phyloP scores from a whole-genome alignment of 2,329 filamentous ascomycete species.

The Fusarium clavum region DNA sequence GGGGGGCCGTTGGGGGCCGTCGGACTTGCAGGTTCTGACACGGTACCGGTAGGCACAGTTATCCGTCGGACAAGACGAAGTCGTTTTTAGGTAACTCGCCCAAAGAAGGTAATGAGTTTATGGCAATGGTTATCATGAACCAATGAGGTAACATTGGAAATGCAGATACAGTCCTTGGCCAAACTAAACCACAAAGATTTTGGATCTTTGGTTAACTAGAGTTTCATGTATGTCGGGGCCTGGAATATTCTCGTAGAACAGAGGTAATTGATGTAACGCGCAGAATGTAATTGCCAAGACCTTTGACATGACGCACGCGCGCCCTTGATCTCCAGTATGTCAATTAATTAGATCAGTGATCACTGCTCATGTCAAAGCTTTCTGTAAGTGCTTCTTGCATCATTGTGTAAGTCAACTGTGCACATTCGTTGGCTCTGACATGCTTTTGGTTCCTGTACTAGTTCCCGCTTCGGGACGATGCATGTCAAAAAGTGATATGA shows the following conservation, averaged over 20 bases:
- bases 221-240: constrained; percentile 4
- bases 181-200: not conserved
- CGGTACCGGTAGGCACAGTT: not conserved
- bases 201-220: constrained; percentile 25
- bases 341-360: not conserved
- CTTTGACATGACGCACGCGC: constrained; percentile 11
- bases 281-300: constrained; percentile 4
- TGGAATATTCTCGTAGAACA: no score
- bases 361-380: not conserved
- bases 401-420: constrained; percentile 19
- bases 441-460: constrained; percentile 28
- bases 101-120: not conserved
- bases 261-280: not conserved
- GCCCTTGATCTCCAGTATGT: constrained; percentile 19
- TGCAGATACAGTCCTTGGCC: constrained; percentile 1
- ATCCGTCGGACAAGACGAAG: not conserved
- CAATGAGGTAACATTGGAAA: constrained; percentile 7
- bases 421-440: constrained; percentile 13
- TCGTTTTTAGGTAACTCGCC: not conserved
- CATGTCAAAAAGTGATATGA: constrained; percentile 9
- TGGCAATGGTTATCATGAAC: constrained; percentile 19
- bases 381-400: not conserved
- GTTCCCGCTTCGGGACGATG: constrained; percentile 40
- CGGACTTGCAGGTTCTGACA: not conserved
- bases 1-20: constrained; percentile 40